Evolutionary conservation across 371 early-diverging fungal genomes (phyloP).

Genomic region (Mucor circinelloides): DNA sequence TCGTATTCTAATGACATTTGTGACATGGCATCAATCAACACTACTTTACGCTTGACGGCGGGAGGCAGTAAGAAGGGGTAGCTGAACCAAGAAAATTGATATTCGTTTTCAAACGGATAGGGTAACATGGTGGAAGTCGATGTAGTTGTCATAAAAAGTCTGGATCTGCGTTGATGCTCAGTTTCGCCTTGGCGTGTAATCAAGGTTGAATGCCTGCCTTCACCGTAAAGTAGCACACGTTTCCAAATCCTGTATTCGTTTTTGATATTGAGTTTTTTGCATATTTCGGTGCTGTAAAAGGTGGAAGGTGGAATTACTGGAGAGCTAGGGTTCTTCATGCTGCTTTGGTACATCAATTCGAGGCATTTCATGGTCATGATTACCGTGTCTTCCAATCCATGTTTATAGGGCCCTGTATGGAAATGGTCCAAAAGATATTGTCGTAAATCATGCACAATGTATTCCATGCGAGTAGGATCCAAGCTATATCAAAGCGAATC

Average conservation of each 20-base stretch:
- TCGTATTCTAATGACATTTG: conserved; percentile 85
- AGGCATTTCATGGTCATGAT: conserved; percentile 67
- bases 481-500: background rate
- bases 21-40: conserved; percentile 81
- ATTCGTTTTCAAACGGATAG: conserved; percentile 49
- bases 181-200: conserved; percentile 26
- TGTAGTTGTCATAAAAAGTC: conserved; percentile 39
- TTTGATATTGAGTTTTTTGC: conserved; percentile 72
- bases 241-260: conserved; percentile 80
- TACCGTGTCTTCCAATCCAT: conserved; percentile 60
- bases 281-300: conserved; percentile 67
- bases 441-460: conserved; percentile 29
- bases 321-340: conserved; percentile 18
- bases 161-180: conserved; percentile 43
- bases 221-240: conserved; percentile 42
- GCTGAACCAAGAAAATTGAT: conserved; percentile 72
- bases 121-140: conserved; percentile 36
- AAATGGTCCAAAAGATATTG: conserved; percentile 53
- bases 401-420: conserved; percentile 49
- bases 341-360: conserved; percentile 51
- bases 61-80: conserved; percentile 79
- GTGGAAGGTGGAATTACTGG: conserved; percentile 18
- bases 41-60: conserved; percentile 73
- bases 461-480: conserved; percentile 23
- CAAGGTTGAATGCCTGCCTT: conserved; percentile 41